These are phyloP conservation scores for Sindora glabra DNA, from an alignment of 306 rosid species.

Conservation along the genomic window DNA sequence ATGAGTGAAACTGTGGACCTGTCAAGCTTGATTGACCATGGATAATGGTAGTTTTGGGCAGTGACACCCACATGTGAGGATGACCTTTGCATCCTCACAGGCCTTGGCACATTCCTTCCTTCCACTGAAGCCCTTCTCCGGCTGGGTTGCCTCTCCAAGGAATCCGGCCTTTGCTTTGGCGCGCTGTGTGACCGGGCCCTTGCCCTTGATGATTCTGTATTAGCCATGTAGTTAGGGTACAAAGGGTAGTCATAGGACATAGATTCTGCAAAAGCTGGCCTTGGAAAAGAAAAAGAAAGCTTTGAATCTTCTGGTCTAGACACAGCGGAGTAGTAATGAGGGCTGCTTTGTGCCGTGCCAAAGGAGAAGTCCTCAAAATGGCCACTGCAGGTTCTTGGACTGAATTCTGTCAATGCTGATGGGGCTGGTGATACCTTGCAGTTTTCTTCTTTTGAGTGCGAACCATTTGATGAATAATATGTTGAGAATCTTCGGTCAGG, in stretches of 20 bases:
- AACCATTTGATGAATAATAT: constrained; percentile 24
- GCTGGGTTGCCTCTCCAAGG: constrained; percentile 67
- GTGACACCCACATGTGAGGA: constrained; percentile 73
- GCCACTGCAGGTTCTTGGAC: constrained; percentile 63
- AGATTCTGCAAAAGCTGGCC: constrained; percentile 47
- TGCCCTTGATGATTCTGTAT: constrained; percentile 83
- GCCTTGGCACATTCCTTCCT: constrained; percentile 81
- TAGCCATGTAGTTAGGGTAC: constrained; percentile 90
- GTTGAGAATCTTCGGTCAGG: constrained; percentile 26
- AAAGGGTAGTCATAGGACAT: constrained; percentile 54
- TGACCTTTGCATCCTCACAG: constrained; percentile 82
- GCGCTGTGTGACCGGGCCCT: constrained; percentile 86
- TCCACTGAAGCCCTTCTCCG: constrained; percentile 58
- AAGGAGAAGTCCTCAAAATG: constrained; percentile 65
- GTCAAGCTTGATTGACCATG: constrained; percentile 77
- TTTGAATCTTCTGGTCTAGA: constrained; percentile 41
- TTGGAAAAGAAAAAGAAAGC: constrained; percentile 51
- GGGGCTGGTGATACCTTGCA: constrained; percentile 57
- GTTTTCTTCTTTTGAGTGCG: constrained; percentile 43
- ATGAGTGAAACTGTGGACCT: constrained; percentile 63
- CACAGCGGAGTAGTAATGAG: constrained; percentile 53
- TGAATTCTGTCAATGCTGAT: constrained; percentile 49
- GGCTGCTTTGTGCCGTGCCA: constrained; percentile 63
- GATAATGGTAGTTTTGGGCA: constrained; percentile 57
- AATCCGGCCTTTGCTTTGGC: constrained; percentile 79